phyloP scores from a whole-genome alignment of 164 flowering plant genomes.

The Annona squamosa region DNA sequence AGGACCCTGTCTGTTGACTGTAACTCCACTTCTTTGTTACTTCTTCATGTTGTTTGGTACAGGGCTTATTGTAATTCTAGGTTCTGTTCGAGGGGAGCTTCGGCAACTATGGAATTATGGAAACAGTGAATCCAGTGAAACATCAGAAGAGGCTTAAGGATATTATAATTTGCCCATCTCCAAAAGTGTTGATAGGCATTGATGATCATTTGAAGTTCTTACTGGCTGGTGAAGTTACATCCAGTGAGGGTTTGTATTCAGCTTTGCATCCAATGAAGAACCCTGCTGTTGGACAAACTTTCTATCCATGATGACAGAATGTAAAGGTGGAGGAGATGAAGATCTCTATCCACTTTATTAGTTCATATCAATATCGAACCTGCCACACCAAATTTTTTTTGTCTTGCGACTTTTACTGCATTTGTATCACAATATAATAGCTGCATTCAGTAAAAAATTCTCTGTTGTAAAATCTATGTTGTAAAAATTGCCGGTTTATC shows the following conservation, averaged over 20 bases:
- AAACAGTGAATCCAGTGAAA: slow-evolving; percentile 5
- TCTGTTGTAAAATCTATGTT: too few relatives aligned
- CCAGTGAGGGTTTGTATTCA: not conserved
- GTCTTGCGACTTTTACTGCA: not conserved
- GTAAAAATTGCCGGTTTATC: too few relatives aligned
- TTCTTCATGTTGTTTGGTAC: slow-evolving; percentile 4
- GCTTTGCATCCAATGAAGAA: not conserved
- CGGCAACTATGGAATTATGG: slow-evolving; percentile 58
- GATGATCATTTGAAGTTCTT: not conserved
- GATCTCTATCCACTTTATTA: not conserved
- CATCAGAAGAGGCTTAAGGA: slow-evolving; percentile 17
- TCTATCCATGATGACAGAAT: not conserved
- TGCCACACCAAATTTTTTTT: not conserved
- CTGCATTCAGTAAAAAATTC: too few relatives aligned
- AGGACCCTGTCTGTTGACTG: not conserved
- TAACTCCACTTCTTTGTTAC: not conserved
- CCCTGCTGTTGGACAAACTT: not conserved
- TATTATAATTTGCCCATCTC: not conserved
- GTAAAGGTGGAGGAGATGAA: not conserved
- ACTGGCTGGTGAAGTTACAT: not conserved
- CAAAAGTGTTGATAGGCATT: not conserved
- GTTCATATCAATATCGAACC: not conserved
- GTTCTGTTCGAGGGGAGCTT: slow-evolving; percentile 62
- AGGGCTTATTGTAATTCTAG: slow-evolving; percentile 58
- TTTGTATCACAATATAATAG: not conserved